Evolutionary conservation across 2,329 filamentous ascomycete genomes (phyloP).

Genomic region (Aspergillus glaucus): DNA sequence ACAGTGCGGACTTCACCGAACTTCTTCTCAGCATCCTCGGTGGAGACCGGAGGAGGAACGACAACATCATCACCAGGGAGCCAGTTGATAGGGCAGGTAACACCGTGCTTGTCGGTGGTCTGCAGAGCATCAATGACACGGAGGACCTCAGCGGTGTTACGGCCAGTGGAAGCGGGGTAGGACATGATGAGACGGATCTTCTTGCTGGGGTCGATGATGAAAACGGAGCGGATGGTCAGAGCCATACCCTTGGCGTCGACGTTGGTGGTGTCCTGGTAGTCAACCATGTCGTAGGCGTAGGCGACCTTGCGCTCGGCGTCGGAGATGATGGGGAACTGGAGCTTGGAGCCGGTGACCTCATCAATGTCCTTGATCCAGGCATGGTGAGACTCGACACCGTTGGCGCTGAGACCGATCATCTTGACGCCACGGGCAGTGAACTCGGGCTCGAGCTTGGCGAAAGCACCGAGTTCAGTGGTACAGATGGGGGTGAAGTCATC

Average conservation of each 20-base stretch:
- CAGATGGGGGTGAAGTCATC: slow-evolving; percentile 89
- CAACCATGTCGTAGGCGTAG: slow-evolving; percentile 75
- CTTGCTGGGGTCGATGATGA: slow-evolving; percentile 92
- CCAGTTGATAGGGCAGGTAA: slow-evolving; percentile 91
- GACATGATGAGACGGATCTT: slow-evolving; percentile 88
- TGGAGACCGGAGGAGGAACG: slow-evolving; percentile 75
- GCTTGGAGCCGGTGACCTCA: slow-evolving; percentile 66
- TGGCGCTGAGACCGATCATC: slow-evolving; percentile 82
- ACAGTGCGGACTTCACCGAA: slow-evolving; percentile 66
- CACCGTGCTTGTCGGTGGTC: slow-evolving; percentile 79
- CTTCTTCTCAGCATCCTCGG: slow-evolving; percentile 78
- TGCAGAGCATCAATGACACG: slow-evolving; percentile 75
- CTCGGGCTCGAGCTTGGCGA: slow-evolving; percentile 84
- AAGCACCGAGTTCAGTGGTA: slow-evolving; percentile 91
- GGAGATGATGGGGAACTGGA: slow-evolving; percentile 74
- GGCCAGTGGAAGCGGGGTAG: slow-evolving; percentile 86
- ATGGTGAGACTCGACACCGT: slow-evolving; percentile 75
- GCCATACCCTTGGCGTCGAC: slow-evolving; percentile 74
- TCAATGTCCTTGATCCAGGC: slow-evolving; percentile 87
- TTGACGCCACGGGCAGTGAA: slow-evolving; percentile 83
- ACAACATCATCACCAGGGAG: slow-evolving; percentile 85
- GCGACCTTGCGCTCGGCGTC: slow-evolving; percentile 75
- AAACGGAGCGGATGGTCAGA: slow-evolving; percentile 92
- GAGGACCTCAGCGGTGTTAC: slow-evolving; percentile 73
- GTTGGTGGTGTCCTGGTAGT: slow-evolving; percentile 77